Conservation (phyloP, 805 yeast genomes). For the Brettanomyces sp. region DNA sequence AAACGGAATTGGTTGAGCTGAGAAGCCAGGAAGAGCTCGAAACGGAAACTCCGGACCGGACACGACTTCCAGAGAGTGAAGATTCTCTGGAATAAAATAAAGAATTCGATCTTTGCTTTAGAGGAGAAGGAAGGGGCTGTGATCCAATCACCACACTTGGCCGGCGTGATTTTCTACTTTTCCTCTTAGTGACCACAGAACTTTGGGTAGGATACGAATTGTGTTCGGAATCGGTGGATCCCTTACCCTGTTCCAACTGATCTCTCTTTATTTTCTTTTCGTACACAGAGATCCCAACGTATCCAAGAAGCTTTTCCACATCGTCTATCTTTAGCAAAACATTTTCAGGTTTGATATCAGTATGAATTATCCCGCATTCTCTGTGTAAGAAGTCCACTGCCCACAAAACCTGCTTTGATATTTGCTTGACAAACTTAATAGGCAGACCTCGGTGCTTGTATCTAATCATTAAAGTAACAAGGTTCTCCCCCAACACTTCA, state of each 20-base stretch:
- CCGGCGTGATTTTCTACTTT: slow-evolving; percentile 23
- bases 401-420: slow-evolving; percentile 45
- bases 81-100: slow-evolving; percentile 13
- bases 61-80: background rate
- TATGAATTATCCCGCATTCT: slow-evolving; percentile 60
- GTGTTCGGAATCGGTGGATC: slow-evolving; percentile 9
- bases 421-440: slow-evolving; percentile 43
- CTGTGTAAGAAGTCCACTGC: slow-evolving; percentile 52
- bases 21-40: background rate
- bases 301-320: slow-evolving; percentile 40
- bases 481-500: slow-evolving; percentile 91
- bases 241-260: slow-evolving; percentile 17
- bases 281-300: slow-evolving; percentile 31
- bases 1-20: background rate
- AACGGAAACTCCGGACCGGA: background rate
- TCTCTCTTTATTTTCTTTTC: slow-evolving; percentile 24
- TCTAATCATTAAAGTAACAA: slow-evolving; percentile 73
- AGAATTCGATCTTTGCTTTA: slow-evolving; percentile 39
- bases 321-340: slow-evolving; percentile 44
- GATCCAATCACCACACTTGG: slow-evolving; percentile 81
- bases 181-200: background rate
- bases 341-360: slow-evolving; percentile 74
- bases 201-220: background rate
- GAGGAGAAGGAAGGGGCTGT: slow-evolving; percentile 86
- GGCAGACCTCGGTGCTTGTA: slow-evolving; percentile 47